phyloP scores from a whole-genome alignment of 2,329 filamentous ascomycete species.

The Phyllosticta capitalensis region DNA sequence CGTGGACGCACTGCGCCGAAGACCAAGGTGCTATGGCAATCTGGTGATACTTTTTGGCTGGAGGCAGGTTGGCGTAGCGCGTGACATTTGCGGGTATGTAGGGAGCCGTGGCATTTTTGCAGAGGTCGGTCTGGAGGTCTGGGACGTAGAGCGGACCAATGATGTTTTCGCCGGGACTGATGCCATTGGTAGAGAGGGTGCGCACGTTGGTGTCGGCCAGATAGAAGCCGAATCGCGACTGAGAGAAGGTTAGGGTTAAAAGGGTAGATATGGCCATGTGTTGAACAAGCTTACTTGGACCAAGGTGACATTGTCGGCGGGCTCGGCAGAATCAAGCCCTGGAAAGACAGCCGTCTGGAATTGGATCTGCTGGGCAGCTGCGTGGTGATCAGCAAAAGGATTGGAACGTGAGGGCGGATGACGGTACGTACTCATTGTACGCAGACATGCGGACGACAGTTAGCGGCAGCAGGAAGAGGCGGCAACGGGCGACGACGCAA shows the following conservation, averaged over 20 bases:
- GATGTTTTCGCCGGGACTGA: conserved; percentile 52
- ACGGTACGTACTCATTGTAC: conserved; percentile 29
- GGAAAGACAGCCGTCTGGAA: conserved; percentile 11
- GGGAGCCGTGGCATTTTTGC: conserved; percentile 51
- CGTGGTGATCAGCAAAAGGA: background rate
- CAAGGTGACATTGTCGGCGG: conserved; percentile 7
- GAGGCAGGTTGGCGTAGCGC: conserved; percentile 55
- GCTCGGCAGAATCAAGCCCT: background rate
- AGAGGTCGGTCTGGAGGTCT: conserved; percentile 52
- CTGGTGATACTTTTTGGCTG: conserved; percentile 56
- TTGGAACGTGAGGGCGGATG: background rate
- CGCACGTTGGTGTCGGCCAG: conserved; percentile 51
- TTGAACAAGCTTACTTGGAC: conserved; percentile 1
- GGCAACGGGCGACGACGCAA: background rate
- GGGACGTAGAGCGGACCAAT: conserved; percentile 82
- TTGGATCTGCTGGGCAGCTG: conserved; percentile 9
- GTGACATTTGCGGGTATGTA: conserved; percentile 70
- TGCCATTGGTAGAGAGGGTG: conserved; percentile 63
- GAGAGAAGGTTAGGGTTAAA: background rate
- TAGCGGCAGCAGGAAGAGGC: background rate
- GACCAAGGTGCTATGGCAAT: conserved; percentile 86
- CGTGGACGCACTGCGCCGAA: conserved; percentile 58
- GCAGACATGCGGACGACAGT: background rate
- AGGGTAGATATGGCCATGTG: background rate
- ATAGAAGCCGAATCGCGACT: conserved; percentile 22